Conservation (phyloP, 1,139 yeast genomes). For the Suhomyces yuchorum region DNA sequence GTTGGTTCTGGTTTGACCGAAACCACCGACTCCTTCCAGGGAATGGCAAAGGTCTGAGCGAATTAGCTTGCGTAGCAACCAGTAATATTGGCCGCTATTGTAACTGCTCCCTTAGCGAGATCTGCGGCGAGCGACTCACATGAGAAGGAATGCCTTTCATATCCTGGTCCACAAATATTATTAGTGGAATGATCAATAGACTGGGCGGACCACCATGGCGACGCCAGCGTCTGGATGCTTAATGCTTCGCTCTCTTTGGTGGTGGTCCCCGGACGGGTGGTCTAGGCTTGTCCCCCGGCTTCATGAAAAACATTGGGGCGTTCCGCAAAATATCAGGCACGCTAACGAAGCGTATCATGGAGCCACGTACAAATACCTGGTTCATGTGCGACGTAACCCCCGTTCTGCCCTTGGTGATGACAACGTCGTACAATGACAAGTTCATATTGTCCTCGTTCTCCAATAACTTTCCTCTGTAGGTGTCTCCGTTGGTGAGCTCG, state of each 20-base stretch:
- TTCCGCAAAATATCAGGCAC: conserved; percentile 86
- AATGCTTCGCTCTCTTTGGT: conserved; percentile 19
- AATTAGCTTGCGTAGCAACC: neutral
- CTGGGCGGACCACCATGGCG: neutral
- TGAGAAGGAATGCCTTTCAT: neutral
- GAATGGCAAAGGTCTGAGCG: too few species aligned
- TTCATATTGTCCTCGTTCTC: conserved; percentile 95
- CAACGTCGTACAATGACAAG: conserved; percentile 79
- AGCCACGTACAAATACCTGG: conserved; percentile 89
- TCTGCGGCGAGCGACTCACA: neutral
- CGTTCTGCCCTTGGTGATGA: conserved; percentile 64
- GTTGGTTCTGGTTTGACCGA: too few species aligned
- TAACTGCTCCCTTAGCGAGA: neutral
- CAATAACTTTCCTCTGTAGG: conserved; percentile 81
- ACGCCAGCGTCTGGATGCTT: neutral
- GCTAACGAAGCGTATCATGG: conserved; percentile 79
- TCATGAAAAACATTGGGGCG: conserved; percentile 80
- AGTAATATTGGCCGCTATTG: neutral
- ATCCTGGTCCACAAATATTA: neutral
- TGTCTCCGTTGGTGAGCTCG: conserved; percentile 83
- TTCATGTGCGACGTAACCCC: conserved; percentile 79
- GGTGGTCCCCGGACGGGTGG: conserved; percentile 71
- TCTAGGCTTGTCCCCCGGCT: conserved; percentile 64
- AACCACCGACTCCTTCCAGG: too few species aligned
- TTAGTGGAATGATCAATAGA: neutral